These are phyloP conservation scores for Oryza officinalis DNA, from an alignment of 176 grass and related monocot genomes.

Conservation along the genomic window DNA sequence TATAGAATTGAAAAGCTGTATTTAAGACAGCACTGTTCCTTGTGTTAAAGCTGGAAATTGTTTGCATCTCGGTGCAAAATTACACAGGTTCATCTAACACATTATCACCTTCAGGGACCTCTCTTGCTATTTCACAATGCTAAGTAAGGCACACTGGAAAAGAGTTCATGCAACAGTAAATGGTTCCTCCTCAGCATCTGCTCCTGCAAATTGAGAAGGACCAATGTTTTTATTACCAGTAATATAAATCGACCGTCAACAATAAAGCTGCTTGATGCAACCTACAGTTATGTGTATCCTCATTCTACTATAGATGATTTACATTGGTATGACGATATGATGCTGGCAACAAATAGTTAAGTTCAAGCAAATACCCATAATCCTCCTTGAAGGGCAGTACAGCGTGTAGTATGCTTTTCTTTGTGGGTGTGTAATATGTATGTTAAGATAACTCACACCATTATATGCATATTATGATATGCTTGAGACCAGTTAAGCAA, in stretches of 20 bases:
- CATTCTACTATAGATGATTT: background rate
- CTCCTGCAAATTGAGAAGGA: conserved; percentile 41
- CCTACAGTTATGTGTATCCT: background rate
- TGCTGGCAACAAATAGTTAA: background rate
- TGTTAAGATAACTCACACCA: background rate
- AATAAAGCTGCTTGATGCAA: background rate
- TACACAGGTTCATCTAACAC: conserved; percentile 1
- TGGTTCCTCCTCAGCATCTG: conserved; percentile 15
- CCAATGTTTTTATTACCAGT: background rate
- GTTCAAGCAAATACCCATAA: background rate
- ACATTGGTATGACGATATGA: background rate
- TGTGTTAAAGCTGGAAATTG: background rate
- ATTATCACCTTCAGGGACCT: conserved; percentile 7
- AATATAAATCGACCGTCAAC: background rate
- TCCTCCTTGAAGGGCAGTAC: background rate
- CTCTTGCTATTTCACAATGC: conserved; percentile 7
- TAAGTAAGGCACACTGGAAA: background rate
- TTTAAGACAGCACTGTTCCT: background rate
- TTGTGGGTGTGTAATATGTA: background rate
- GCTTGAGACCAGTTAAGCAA: background rate
- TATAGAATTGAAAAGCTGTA: background rate
- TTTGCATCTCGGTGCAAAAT: conserved; percentile 3
- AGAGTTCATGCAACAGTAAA: conserved; percentile 33
- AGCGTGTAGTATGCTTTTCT: background rate
- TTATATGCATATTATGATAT: background rate